Conservation (phyloP, 2,329 filamentous ascomycete species). For the Apiospora aurea region DNA sequence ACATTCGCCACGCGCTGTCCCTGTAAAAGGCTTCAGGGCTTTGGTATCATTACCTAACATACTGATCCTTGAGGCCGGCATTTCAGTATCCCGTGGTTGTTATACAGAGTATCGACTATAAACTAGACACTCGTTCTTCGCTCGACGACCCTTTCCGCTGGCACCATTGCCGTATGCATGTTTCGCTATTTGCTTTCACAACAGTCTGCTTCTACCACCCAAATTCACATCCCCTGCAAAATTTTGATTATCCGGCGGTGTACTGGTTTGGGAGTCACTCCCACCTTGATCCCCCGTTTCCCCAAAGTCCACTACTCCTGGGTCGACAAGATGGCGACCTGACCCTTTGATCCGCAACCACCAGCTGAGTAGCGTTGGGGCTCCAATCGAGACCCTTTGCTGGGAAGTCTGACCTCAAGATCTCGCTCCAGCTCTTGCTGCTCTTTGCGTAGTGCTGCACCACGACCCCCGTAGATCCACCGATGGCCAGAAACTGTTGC, state of each 20-base stretch:
- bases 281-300: too few relatives aligned
- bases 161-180: neutral
- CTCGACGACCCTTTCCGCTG: neutral
- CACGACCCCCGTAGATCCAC: conserved; percentile 79
- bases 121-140: neutral
- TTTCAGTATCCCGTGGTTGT: neutral
- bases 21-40: neutral
- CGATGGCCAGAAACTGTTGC: conserved; percentile 88
- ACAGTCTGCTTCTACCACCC: neutral
- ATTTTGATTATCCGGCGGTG: neutral
- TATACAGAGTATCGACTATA: conserved; percentile 1
- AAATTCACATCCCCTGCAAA: too few relatives aligned
- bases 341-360: conserved; percentile 78
- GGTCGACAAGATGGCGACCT: conserved; percentile 72
- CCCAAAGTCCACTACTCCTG: conserved; percentile 49
- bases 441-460: conserved; percentile 91
- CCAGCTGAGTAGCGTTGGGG: conserved; percentile 72
- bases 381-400: conserved; percentile 83
- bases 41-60: neutral
- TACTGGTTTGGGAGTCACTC: neutral
- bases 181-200: neutral
- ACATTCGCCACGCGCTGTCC: neutral
- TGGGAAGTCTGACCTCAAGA: conserved; percentile 76
- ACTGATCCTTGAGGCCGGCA: neutral
- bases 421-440: conserved; percentile 88